Evolutionary conservation across 306 rosid species (phyloP).

Genomic region (Quercus rubra): DNA sequence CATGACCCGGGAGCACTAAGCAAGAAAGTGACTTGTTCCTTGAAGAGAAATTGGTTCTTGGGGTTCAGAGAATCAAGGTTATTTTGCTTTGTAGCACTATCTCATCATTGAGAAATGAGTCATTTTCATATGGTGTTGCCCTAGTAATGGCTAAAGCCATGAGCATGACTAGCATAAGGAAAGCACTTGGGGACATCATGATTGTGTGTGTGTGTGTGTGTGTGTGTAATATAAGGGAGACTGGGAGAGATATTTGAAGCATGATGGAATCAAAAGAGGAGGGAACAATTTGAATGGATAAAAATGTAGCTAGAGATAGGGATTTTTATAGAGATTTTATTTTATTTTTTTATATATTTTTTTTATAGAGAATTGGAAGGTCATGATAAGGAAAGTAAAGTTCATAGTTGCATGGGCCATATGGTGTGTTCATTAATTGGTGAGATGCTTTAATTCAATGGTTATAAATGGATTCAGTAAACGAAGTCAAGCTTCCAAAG

Average conservation of each 20-base stretch:
- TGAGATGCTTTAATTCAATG: constrained; percentile 40
- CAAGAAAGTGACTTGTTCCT: constrained; percentile 34
- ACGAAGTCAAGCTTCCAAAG: constrained; percentile 26
- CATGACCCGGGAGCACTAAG: background rate
- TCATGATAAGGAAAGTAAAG: background rate
- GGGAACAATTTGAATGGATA: constrained; percentile 15
- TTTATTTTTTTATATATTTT: background rate
- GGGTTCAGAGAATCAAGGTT: background rate
- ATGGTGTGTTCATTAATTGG: background rate
- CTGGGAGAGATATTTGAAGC: background rate
- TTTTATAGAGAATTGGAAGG: constrained; percentile 29
- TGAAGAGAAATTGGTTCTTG: constrained; percentile 9
- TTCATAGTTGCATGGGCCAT: constrained; percentile 2
- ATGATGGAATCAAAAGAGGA: background rate
- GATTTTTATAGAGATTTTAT: constrained; percentile 33
- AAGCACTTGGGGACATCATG: constrained; percentile 33
- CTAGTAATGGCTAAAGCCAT: constrained; percentile 37
- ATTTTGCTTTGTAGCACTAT: background rate
- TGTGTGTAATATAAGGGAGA: background rate
- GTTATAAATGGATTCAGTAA: background rate
- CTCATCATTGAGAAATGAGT: background rate
- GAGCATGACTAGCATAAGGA: constrained; percentile 33
- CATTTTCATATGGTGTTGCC: constrained; percentile 3
- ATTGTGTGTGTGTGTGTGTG: background rate
- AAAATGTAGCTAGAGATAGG: background rate